Evolutionary conservation across 129 eudicot genomes (phyloP), one percentile per base, ranked within the genome.

Genomic region (Heracleum sosnowskyi): DNA sequence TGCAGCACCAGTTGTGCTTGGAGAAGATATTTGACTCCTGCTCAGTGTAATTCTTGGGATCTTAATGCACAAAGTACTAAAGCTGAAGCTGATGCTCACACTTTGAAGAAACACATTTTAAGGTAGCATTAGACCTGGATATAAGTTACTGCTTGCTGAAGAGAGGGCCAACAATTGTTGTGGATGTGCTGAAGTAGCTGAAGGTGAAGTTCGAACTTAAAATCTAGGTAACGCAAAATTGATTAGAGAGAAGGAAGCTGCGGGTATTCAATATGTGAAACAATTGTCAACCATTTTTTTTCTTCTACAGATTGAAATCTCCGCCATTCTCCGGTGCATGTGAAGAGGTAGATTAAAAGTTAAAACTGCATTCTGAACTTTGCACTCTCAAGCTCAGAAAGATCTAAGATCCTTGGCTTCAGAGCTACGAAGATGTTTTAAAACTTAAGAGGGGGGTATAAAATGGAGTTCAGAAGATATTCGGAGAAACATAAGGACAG

Each of bases 231-330:
- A 91, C 40, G 49, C 73, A 35, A 85, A 81, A 79, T 75, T 86
- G 68, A 79, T 80, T 0, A 84, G 86, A 76, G 97, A 91, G 79
- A 93, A 91, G 79, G 91, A 89, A 85, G 85, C 77, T 49, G 86
- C 81, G 46, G 83, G 77, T 78, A 17, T 82, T 15, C 78, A 82
- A 3, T 69, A 86, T 82, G 85, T 86, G 47, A 76, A 89, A 63
- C 87, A 87, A 80, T 76, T 91, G 82, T 87, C 90, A 80, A 86
- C 81, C 6, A 90, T 91, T 63, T 85, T 63, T 85, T 88, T 0
- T 69, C 76, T 82, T 85, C n/a, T 90, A 11, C 91, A 94, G 81
- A 72, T 78, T 69, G 75, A 84, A 71, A 84, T 91, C 26, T 63
- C 69, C 5, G 36, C 78, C 69, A 71, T 83, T 91, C 26, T 63